A percentile compares a stretch with the other conserved stretches of the same genome.
Evolutionary conservation across 2,329 filamentous ascomycete genomes (phyloP).

Genomic region (Fusarium xyrophilum): DNA sequence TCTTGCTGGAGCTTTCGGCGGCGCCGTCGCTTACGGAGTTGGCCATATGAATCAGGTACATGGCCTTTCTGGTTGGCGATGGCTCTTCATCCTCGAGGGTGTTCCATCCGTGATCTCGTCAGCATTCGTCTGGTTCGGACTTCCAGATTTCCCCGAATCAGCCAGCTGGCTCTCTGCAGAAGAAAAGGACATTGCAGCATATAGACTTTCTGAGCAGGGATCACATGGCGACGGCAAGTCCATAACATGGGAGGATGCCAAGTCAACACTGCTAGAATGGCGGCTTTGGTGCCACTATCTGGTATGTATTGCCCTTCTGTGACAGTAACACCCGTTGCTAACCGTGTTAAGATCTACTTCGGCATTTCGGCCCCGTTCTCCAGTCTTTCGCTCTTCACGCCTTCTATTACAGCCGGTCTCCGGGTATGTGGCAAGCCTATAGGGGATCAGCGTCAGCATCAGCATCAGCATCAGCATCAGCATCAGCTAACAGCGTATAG

Average conservation of each 20-base stretch:
- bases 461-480: not conserved
- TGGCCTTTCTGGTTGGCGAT: slow-evolving; percentile 71
- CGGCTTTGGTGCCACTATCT: slow-evolving; percentile 71
- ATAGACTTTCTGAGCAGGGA: slow-evolving; percentile 45
- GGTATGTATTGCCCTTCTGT: slow-evolving; percentile 9
- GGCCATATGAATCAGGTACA: slow-evolving; percentile 69
- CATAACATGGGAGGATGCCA: slow-evolving; percentile 71
- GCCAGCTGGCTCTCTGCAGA: slow-evolving; percentile 64
- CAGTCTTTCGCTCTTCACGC: slow-evolving; percentile 64
- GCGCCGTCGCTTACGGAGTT: slow-evolving; percentile 72
- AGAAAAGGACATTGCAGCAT: slow-evolving; percentile 61
- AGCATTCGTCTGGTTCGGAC: slow-evolving; percentile 66
- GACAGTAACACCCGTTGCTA: accelerated
- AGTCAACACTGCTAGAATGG: slow-evolving; percentile 67
- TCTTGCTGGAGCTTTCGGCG: slow-evolving; percentile 73
- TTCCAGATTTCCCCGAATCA: slow-evolving; percentile 72
- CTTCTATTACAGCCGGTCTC: slow-evolving; percentile 62
- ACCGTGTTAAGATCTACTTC: slow-evolving; percentile 48
- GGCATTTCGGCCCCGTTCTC: slow-evolving; percentile 61
- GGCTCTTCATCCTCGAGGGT: slow-evolving; percentile 66
- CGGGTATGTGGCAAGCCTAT: slow-evolving; percentile 30
- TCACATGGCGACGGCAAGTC: slow-evolving; percentile 61
- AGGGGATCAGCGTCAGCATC: not conserved
- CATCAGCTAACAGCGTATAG: not conserved
- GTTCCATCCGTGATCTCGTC: slow-evolving; percentile 68